Conservation (phyloP, 441 rosid species). For the Pelargonium exstipulatum region DNA sequence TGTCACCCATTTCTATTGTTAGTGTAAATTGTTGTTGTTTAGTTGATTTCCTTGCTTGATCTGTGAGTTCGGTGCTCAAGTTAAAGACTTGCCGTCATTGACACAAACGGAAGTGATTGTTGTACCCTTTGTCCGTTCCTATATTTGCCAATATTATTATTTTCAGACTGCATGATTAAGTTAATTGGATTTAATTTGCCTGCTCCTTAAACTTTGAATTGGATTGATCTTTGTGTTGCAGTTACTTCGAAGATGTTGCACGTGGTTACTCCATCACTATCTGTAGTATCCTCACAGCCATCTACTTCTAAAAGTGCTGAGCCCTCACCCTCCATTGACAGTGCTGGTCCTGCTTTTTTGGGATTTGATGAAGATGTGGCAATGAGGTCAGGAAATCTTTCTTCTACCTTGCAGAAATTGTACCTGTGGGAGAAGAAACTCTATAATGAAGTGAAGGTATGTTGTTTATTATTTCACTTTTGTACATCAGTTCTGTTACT, state of each 20-base stretch:
- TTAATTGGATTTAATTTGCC: constrained; percentile 8
- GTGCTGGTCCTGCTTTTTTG: constrained; percentile 34
- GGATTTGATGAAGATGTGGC: constrained; percentile 68
- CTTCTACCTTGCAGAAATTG: constrained; percentile 80
- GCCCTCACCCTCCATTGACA: constrained; percentile 38
- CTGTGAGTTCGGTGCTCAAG: too few relatives aligned
- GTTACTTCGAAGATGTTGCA: constrained; percentile 59
- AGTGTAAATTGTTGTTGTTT: too few relatives aligned
- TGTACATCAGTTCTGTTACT: neutral
- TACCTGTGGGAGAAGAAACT: constrained; percentile 96
- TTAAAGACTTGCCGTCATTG: too few relatives aligned
- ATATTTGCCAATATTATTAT: neutral
- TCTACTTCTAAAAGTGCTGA: constrained; percentile 50
- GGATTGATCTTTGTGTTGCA: constrained; percentile 28
- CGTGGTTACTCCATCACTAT: constrained; percentile 47
- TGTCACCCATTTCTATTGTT: neutral
- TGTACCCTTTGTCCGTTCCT: neutral
- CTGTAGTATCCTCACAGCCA: constrained; percentile 42
- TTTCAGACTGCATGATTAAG: constrained; percentile 1
- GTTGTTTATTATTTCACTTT: constrained; percentile 1
- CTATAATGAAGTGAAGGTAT: constrained; percentile 82
- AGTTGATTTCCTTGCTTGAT: too few relatives aligned
- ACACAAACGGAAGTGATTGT: too few relatives aligned
- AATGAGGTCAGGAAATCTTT: constrained; percentile 61
- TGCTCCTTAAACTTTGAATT: constrained; percentile 11